Evolutionary conservation across 768 basidiomycete species (phyloP), one percentile per base, ranked within the genome.

Genomic region (Hygrophorus pudorinus): DNA sequence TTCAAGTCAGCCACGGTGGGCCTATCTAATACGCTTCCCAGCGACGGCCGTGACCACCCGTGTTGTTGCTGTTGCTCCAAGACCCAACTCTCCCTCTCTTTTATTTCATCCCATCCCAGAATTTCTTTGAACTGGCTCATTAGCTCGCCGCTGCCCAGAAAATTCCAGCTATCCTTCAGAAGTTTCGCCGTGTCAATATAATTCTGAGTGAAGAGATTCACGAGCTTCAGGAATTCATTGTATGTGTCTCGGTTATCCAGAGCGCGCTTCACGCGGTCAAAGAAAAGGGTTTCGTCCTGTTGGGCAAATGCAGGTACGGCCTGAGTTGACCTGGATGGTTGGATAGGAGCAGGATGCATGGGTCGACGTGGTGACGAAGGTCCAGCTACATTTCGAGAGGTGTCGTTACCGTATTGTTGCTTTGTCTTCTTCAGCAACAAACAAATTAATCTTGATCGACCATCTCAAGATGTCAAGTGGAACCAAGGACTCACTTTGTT

Each of bases 141-240:
- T 14, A 96, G 65, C 36, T 92, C 90, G 10, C 76, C 74, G 5
- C 90, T 84, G 0, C 78, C 78, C 61, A 61, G 80, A 59, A 87
- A 98, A 47, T 79, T 74, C 17, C 77, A 69, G 28, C 80, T 79
- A 53, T 93, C 85, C 51, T 85, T 79, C 38, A 98, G 73, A 7
- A 98, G 74, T 12, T 83, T 78, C 18, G 80, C 76, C 1, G 81
- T 78, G 54, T 97, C 92, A 53, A 99, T 94, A 56, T 88, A 79
- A 48, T 92, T 89, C 57, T 94, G 90, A 2, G 89, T 86, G 57
- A 92, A 99, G 2, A 99, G 72, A 61, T 98, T 97, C 52, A 97
- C 76, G 36, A 98, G 68, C 58, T 92, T 96, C 48, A 99, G 66
- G 64, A 99, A 98, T 62, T 98, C 96, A 59, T 92, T 89, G 63